These are phyloP conservation scores for Zygoascus bituminiphila DNA, from an alignment of 805 yeast genomes.

Conservation along the genomic window DNA sequence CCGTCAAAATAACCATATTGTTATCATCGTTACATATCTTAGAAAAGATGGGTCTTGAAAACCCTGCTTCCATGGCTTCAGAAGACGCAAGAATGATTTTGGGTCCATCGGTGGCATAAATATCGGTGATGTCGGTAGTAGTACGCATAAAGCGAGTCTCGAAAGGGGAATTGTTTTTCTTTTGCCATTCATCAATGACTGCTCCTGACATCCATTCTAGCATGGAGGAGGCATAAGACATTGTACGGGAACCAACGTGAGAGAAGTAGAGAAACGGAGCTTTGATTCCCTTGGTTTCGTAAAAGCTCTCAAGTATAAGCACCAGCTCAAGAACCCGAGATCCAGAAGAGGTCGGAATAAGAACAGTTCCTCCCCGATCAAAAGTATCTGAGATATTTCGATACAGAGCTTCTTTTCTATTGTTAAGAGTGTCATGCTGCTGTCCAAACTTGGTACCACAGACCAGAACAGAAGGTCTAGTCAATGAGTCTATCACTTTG, in stretches of 20 bases:
- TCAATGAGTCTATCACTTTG: slow-evolving; percentile 48
- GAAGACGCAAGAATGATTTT: slow-evolving; percentile 77
- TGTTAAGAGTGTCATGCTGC: slow-evolving; percentile 45
- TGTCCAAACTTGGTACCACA: slow-evolving; percentile 52
- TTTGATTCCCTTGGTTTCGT: slow-evolving; percentile 33
- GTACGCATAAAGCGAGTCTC: slow-evolving; percentile 58
- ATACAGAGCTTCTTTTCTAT: slow-evolving; percentile 55
- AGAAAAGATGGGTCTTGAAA: slow-evolving; percentile 35
- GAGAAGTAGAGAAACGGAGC: slow-evolving; percentile 73
- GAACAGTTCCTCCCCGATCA: slow-evolving; percentile 68
- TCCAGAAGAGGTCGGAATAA: slow-evolving; percentile 74
- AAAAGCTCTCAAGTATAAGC: slow-evolving; percentile 60
- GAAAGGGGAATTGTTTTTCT: slow-evolving; percentile 65
- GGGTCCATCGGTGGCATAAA: slow-evolving; percentile 32
- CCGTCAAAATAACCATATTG: slow-evolving; percentile 69
- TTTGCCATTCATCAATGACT: slow-evolving; percentile 81
- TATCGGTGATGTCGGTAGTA: slow-evolving; percentile 47
- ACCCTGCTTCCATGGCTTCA: slow-evolving; percentile 53
- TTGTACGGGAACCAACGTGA: slow-evolving; percentile 65
- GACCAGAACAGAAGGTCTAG: slow-evolving; percentile 76
- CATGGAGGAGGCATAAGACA: slow-evolving; percentile 80
- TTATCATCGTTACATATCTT: slow-evolving; percentile 52
- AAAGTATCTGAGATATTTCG: slow-evolving; percentile 57
- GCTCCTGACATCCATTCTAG: slow-evolving; percentile 92
- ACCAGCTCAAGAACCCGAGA: slow-evolving; percentile 76